phyloP scores from a whole-genome alignment of 805 yeast species.

The Kluyveromyces wickerhamii region DNA sequence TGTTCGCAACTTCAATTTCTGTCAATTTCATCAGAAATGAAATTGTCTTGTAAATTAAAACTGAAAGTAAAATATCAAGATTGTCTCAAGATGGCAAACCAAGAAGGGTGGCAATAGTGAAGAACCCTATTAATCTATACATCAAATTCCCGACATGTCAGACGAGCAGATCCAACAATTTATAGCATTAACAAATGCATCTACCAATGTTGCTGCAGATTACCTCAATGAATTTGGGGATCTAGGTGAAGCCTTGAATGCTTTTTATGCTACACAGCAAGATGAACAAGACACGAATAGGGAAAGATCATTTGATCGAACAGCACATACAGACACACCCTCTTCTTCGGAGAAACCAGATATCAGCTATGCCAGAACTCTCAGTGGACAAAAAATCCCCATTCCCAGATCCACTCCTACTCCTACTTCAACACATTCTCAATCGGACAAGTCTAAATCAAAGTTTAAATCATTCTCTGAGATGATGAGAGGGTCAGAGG shows the following conservation, averaged over 20 bases:
- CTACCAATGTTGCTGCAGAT: slow-evolving; percentile 32
- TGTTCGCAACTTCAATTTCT: too few relatives aligned
- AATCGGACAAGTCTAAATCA: slow-evolving; percentile 14
- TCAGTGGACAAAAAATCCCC: slow-evolving; percentile 3
- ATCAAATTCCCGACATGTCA: slow-evolving; percentile 10
- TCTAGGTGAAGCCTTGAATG: slow-evolving; percentile 23
- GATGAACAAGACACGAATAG: slow-evolving; percentile 6
- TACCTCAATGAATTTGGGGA: slow-evolving; percentile 29
- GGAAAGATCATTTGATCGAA: neutral
- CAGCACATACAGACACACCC: neutral
- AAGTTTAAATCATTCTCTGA: slow-evolving; percentile 35
- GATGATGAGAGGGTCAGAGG: slow-evolving; percentile 30
- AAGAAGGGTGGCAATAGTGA: too few relatives aligned
- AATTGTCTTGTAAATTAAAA: too few relatives aligned
- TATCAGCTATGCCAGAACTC: slow-evolving; percentile 2
- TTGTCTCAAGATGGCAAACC: too few relatives aligned
- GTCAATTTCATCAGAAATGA: too few relatives aligned
- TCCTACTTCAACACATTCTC: slow-evolving; percentile 8
- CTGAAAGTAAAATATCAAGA: too few relatives aligned
- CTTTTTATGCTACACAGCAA: slow-evolving; percentile 19
- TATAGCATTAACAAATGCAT: slow-evolving; percentile 32
- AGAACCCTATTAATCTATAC: too few relatives aligned
- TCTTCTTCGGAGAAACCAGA: neutral
- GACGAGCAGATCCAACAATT: slow-evolving; percentile 29
- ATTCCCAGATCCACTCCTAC: slow-evolving; percentile 5